phyloP scores from a whole-genome alignment of 2,329 filamentous ascomycete species.

The Lachnellula willkommii region DNA sequence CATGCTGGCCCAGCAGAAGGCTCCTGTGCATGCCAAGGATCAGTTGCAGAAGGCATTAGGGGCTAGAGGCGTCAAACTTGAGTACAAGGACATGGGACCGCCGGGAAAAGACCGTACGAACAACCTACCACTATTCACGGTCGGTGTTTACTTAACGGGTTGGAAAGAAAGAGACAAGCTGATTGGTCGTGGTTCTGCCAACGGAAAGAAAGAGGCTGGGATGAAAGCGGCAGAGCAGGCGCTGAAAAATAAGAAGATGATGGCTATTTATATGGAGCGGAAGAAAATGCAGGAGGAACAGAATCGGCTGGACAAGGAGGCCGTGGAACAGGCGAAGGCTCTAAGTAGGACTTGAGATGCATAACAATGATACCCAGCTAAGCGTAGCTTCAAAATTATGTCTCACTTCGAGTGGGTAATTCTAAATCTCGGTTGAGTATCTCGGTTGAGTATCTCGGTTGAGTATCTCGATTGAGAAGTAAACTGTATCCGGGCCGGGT shows the following conservation, averaged over 20 bases:
- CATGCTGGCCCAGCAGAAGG: constrained; percentile 1
- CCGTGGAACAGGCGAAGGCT: constrained; percentile 7
- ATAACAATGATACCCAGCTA: background rate
- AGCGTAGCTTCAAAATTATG: too few species aligned
- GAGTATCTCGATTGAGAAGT: too few species aligned
- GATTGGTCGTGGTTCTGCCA: constrained; percentile 58
- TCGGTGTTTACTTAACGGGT: constrained; percentile 61
- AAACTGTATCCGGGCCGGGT: too few species aligned
- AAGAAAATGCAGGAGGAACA: constrained; percentile 42
- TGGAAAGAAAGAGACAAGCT: constrained; percentile 60
- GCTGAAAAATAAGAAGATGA: constrained; percentile 59
- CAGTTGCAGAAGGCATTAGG: constrained; percentile 46
- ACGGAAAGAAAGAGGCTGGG: constrained; percentile 65
- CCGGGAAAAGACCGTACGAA: constrained; percentile 49
- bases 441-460: too few species aligned
- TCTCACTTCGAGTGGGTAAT: too few species aligned
- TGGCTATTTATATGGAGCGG: constrained; percentile 41
- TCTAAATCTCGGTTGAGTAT: too few species aligned
- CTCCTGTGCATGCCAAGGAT: constrained; percentile 46
- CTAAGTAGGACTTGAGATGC: background rate
- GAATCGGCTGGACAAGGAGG: constrained; percentile 22
- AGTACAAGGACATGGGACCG: constrained; percentile 53
- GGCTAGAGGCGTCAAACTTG: constrained; percentile 49
- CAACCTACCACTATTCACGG: constrained; percentile 53
- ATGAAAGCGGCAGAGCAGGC: constrained; percentile 60